Base-by-base conservation (phyloP, 2,329 filamentous ascomycete genomes). In the Rugonectria rugulosa region DNA sequence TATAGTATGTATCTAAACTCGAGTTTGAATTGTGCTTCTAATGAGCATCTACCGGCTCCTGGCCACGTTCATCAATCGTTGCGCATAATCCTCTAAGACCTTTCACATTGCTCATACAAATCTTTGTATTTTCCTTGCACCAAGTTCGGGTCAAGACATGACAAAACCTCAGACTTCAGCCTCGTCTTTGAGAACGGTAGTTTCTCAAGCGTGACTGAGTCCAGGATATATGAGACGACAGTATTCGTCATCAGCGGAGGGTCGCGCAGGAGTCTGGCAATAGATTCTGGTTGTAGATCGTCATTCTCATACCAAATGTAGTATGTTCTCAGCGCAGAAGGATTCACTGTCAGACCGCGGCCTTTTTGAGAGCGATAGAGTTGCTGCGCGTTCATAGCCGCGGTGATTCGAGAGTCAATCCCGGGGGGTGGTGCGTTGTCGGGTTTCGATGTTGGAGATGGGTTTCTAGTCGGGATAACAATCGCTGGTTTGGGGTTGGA, bases 231-330 rank as follows among this genome's bases (percentile, higher is more conserved):
- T 0, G 66, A 71, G 2, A 78, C 75, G 2, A 90, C 84, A 0
- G 86, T 89, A 12, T 64, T 70, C 0, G 71, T 75, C 58, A 81
- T 76, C 3, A 91, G 69, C 2, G 88, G 86, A 12, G 86, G 86
- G 9, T 84, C 74, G 2, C 87, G 78, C n/a, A 89, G 72, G 2
- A 89, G 59, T 3, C 67, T 71, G 2, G 85, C 85, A 14, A 89
- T 75, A 1, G 75, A 72, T 1, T 72, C 65, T 0, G 86, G 75
- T 0, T 69, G 61, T 15, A 89, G 73, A 11, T 77, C 73, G 7
- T 78, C 69, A 53, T 85, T 79, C 4, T 72, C 59, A 50, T 86
- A 76, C 88, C 88, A 91, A 17, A 91, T 71, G 60, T 81, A 83
- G 64, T 90, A 91, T 1, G 85, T 79, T 12, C 84, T 79, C 2